A percentile compares a stretch with the other conserved stretches of the same genome.
These are phyloP conservation scores for Esteya vermicola DNA, from an alignment of 2,329 filamentous ascomycete genomes.

Conservation along the genomic window DNA sequence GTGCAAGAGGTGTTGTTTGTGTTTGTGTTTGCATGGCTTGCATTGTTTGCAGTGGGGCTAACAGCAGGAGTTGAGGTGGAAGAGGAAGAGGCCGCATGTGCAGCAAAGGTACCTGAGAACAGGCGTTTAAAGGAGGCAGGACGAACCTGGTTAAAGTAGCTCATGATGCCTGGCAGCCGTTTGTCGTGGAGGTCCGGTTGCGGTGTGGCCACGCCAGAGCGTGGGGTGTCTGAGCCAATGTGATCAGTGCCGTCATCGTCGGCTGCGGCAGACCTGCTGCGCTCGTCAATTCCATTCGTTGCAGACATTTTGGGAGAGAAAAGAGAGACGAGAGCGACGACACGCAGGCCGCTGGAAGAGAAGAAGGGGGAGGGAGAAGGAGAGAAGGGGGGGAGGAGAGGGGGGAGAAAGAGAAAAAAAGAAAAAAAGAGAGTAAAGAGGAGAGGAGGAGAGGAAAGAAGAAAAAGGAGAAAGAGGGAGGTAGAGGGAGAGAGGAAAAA, in stretches of 20 bases:
- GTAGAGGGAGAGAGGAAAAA: neutral
- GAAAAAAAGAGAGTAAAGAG: neutral
- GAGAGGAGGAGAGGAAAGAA: neutral
- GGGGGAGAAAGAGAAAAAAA: neutral
- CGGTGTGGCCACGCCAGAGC: conserved; percentile 83
- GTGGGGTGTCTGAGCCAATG: conserved; percentile 73
- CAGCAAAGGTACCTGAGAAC: conserved; percentile 23
- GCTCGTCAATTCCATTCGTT: conserved; percentile 37
- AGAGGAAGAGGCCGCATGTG: conserved; percentile 15
- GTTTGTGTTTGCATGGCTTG: conserved; percentile 11
- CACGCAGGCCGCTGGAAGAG: neutral
- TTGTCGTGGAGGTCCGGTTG: conserved; percentile 90
- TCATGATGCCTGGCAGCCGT: conserved; percentile 88
- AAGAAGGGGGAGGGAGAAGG: neutral
- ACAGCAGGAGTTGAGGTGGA: conserved; percentile 2
- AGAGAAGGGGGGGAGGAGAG: neutral
- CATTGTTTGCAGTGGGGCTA: conserved; percentile 13
- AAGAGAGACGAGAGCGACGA: neutral
- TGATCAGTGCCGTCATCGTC: conserved; percentile 64
- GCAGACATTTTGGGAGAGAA: conserved; percentile 9
- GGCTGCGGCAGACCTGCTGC: conserved; percentile 36
- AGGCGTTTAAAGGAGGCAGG: conserved; percentile 51
- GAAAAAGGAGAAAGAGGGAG: neutral
- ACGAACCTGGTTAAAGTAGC: conserved; percentile 99
- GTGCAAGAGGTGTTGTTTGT: neutral